These are phyloP conservation scores for Fraxinus paxiana DNA, from an alignment of 305 asterid species.

Conservation along the genomic window DNA sequence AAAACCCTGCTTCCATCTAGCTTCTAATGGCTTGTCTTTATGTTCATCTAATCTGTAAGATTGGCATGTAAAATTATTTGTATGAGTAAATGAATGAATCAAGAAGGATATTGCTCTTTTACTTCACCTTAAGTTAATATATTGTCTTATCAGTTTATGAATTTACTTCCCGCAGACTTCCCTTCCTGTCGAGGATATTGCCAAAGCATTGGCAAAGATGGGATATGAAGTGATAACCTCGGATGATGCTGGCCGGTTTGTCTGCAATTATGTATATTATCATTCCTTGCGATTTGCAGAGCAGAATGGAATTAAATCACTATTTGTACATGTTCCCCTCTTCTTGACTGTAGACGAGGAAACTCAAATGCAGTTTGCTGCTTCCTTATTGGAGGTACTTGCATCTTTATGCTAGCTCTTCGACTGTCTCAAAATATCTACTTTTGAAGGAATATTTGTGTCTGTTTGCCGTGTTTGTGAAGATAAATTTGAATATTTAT, in stretches of 20 bases:
- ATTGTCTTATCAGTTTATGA: background rate
- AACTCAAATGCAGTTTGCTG: constrained; percentile 50
- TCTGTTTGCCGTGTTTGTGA: constrained; percentile 14
- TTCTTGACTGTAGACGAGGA: constrained; percentile 49
- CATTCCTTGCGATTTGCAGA: constrained; percentile 53
- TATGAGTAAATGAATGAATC: background rate
- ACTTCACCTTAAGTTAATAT: background rate
- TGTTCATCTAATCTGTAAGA: background rate
- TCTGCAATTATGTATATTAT: constrained; percentile 58
- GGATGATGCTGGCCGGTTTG: constrained; percentile 56
- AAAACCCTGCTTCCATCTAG: background rate
- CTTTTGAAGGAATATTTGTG: background rate
- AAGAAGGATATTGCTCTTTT: background rate
- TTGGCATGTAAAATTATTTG: background rate
- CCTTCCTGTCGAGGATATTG: constrained; percentile 46
- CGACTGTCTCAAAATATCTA: background rate
- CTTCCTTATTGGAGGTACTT: constrained; percentile 46
- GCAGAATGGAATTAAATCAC: constrained; percentile 44
- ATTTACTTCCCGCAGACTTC: constrained; percentile 26
- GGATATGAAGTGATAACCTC: constrained; percentile 50
- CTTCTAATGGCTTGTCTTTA: background rate
- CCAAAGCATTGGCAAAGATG: constrained; percentile 44
- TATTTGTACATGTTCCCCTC: constrained; percentile 55
- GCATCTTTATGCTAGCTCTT: constrained; percentile 32
- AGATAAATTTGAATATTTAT: constrained; percentile 14